Evolutionary conservation across 805 yeast genomes (phyloP).

Genomic region (Wickerhamiella dianesei): DNA sequence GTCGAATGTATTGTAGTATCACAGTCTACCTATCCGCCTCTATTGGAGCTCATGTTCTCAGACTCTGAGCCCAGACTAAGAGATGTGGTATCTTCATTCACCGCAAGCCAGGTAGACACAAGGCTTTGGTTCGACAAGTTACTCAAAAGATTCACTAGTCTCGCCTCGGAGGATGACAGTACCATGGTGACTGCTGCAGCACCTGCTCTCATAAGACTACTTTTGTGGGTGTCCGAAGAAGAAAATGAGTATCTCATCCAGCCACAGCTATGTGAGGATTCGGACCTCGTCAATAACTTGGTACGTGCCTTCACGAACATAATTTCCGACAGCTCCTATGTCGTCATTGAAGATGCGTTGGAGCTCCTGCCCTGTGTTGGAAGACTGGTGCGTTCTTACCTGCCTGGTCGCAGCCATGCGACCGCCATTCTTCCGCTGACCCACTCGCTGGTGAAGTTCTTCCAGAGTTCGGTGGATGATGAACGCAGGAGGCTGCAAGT

Average conservation of each 20-base stretch:
- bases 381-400: neutral
- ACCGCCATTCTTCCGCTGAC: neutral
- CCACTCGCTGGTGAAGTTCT: neutral
- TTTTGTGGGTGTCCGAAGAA: neutral
- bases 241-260: neutral
- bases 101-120: neutral
- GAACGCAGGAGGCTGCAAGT: neutral
- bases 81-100: neutral
- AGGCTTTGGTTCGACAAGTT: neutral
- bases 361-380: neutral
- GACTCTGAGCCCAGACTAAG: neutral
- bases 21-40: neutral
- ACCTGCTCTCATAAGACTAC: neutral
- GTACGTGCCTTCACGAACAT: neutral
- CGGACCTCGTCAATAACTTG: neutral
- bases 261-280: neutral
- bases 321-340: neutral
- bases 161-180: neutral
- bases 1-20: neutral
- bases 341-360: neutral
- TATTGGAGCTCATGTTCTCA: neutral
- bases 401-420: neutral
- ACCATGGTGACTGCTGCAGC: neutral
- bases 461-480: neutral
- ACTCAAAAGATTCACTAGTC: neutral